Evolutionary conservation across 176 grass and related monocot genomes (phyloP), one percentile per base, ranked within the genome.

Genomic region (Eleusine coracana): DNA sequence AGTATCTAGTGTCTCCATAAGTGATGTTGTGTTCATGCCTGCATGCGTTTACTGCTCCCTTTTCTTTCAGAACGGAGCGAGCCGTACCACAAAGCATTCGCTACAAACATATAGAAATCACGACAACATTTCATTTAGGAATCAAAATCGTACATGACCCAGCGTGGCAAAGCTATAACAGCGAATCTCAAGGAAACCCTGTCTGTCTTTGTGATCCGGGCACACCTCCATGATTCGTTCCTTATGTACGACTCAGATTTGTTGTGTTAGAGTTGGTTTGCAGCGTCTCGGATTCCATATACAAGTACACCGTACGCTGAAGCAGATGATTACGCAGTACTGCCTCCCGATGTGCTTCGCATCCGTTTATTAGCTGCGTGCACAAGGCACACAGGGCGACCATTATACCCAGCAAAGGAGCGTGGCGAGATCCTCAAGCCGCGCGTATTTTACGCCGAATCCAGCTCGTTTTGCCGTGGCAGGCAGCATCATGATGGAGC

Each of bases 191-290:
- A 27, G 54, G 66, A 40, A 17, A 45, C 4, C 44, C 1, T n/a
- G 56, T 40, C 38, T 50, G 38, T 58, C 77, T 44, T 50, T 85
- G 87, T 66, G 66, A 16, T 21, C 46, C 14, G 16, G 48, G 21
- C 52, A 50, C 41, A 28, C 74, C 68, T 3, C 45, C 68, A 86
- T 73, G 58, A 77, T 86, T 89, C 44, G 46, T 66, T 76, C 25
- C 88, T 66, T 71, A 73, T 89, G 73, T 18, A 68, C 44, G 78
- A 77, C 73, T 85, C 79, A 74, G 75, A 82, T 80, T 70, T 61
- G 69, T 20, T 74, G 52, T 63, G 69, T 71, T 1, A 44, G 14
- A 68, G 3, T 52, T 18, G 18, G 10, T 51, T 83, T 82, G 83
- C 34, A 13, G 20, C 3, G 54, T 79, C 67, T 82, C 4, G 68